Evolutionary conservation across 768 basidiomycete species (phyloP).

Genomic region (Paxillus ammoniavirescens): DNA sequence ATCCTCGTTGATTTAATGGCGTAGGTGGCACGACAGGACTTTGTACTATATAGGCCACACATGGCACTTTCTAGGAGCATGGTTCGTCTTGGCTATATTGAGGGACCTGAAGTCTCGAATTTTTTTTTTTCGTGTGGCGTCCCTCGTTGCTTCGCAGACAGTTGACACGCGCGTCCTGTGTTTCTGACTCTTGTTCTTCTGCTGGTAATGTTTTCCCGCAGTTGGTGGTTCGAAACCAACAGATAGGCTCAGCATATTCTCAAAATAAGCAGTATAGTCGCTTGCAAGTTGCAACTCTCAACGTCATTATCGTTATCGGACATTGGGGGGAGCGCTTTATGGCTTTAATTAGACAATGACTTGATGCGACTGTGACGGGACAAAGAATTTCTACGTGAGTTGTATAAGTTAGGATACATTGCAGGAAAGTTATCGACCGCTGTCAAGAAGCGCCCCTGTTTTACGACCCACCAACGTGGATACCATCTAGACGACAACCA

Average conservation of each 20-base stretch:
- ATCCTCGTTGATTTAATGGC: constrained; percentile 83
- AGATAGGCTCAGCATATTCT: too few species aligned
- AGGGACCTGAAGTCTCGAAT: not conserved
- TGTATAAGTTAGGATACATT: not conserved
- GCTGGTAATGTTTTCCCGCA: not conserved
- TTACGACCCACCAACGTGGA: constrained; percentile 12
- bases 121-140: not conserved
- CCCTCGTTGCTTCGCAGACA: not conserved
- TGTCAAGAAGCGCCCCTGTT: constrained; percentile 7
- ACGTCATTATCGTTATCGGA: too few species aligned
- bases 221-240: too few species aligned
- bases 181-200: not conserved
- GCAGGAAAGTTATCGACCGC: not conserved
- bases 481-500: constrained; percentile 2
- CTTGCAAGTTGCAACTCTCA: too few species aligned
- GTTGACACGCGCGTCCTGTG: not conserved
- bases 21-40: constrained; percentile 17
- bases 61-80: constrained; percentile 1
- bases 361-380: too few species aligned
- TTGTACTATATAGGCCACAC: constrained; percentile 9
- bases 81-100: constrained; percentile 1
- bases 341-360: too few species aligned
- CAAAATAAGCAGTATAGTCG: too few species aligned
- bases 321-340: too few species aligned
- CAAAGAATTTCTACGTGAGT: too few species aligned